Conservation (phyloP, 352 stramenopile genomes). For the Phytopythium helicoides region DNA sequence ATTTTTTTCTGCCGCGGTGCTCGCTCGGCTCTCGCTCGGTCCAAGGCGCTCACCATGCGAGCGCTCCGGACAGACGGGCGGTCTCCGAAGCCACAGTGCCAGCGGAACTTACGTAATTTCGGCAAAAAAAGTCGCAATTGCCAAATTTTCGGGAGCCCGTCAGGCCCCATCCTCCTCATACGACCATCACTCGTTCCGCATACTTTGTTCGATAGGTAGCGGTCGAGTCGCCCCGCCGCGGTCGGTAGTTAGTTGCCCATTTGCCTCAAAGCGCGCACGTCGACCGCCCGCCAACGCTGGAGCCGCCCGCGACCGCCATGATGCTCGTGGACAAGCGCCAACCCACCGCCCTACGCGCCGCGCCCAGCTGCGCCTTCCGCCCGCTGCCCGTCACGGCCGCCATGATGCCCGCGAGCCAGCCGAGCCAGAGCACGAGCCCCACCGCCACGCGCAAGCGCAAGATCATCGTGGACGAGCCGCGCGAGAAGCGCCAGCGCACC, state of each 20-base stretch:
- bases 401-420: no score
- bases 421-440: no score
- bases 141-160: not conserved
- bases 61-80: no score
- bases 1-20: no score
- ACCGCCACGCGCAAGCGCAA: conserved; percentile 70
- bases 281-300: not conserved
- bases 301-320: conserved; percentile 21
- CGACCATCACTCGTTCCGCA: conserved; percentile 1
- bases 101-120: no score
- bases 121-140: not conserved
- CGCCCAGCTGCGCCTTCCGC: not conserved
- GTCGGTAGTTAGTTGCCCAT: not conserved
- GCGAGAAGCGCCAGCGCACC: conserved; percentile 48
- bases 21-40: no score
- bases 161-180: conserved; percentile 5
- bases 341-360: not conserved
- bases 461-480: conserved; percentile 27
- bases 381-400: no score
- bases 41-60: no score
- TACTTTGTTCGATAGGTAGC: conserved; percentile 4
- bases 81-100: no score
- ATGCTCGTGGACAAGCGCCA: conserved; percentile 36
- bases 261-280: not conserved
- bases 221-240: no score